These are phyloP conservation scores for Rhodofomes roseus DNA, from an alignment of 1,284 basidiomycete species.

Conservation along the genomic window DNA sequence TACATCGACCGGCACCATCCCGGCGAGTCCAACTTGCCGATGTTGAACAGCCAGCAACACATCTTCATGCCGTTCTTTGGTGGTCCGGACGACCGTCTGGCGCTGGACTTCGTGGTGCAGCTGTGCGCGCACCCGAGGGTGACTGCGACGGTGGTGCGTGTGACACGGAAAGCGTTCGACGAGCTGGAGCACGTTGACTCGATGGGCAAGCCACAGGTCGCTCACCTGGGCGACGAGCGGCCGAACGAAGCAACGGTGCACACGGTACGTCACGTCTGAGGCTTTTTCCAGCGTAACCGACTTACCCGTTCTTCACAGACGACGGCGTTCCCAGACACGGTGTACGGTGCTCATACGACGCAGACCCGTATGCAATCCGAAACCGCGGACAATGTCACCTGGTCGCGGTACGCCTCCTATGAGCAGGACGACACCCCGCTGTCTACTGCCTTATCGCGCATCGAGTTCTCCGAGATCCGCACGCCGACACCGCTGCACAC, in stretches of 20 bases:
- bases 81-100: conserved; percentile 87
- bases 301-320: conserved; percentile 18
- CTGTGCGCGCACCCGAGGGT: conserved; percentile 64
- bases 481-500: conserved; percentile 55
- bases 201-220: not conserved
- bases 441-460: conserved; percentile 40
- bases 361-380: conserved; percentile 65
- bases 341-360: conserved; percentile 62
- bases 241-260: not conserved
- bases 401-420: conserved; percentile 49
- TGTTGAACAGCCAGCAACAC: conserved; percentile 44
- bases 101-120: conserved; percentile 76
- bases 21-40: conserved; percentile 5
- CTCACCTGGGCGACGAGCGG: not conserved
- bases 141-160: conserved; percentile 66
- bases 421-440: conserved; percentile 3
- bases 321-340: conserved; percentile 59
- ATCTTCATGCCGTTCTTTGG: conserved; percentile 89
- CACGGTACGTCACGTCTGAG: not conserved
- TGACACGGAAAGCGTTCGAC: conserved; percentile 28
- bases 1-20: conserved; percentile 67
- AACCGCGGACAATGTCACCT: conserved; percentile 69
- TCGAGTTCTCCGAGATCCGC: conserved; percentile 51
- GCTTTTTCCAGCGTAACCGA: conserved; percentile 6
- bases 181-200: conserved; percentile 7